Evolutionary conservation across 768 basidiomycete species (phyloP).

Genomic region (Suillus bovinus): DNA sequence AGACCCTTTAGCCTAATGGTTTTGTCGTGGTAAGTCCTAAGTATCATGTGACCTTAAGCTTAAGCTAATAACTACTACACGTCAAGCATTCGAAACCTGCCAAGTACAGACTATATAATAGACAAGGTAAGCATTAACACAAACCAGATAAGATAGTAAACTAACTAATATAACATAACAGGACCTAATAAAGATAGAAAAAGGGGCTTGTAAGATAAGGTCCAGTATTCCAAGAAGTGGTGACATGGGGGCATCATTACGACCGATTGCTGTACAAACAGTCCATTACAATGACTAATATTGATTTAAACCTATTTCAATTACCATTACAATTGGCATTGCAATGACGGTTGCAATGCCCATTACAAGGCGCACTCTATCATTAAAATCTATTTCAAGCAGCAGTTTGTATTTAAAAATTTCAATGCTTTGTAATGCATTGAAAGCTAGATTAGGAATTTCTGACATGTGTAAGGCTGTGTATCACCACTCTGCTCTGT

Average conservation of each 20-base stretch:
- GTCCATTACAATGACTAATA: not conserved
- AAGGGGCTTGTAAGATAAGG: not conserved
- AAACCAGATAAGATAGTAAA: not conserved
- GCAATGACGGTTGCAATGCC: not conserved
- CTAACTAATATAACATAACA: not conserved
- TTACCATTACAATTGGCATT: not conserved
- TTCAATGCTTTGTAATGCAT: conserved; percentile 1
- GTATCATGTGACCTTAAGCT: not conserved
- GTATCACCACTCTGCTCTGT: no score
- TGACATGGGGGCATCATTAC: not conserved
- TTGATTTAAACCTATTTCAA: not conserved
- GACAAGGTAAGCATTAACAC: not conserved
- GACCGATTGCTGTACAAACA: not conserved
- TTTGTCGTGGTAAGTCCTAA: not conserved
- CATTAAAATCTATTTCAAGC: not conserved
- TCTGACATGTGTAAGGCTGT: no score
- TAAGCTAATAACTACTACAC: not conserved
- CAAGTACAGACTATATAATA: not conserved
- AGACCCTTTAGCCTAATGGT: not conserved
- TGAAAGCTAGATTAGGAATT: conserved; percentile 1
- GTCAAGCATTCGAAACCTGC: not conserved
- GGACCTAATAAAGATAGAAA: not conserved
- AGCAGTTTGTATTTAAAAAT: not conserved
- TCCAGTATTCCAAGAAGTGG: not conserved
- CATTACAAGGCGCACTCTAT: not conserved